phyloP scores from a whole-genome alignment of 345 rosid genomes.

The Rhodomyrtus tomentosa region DNA sequence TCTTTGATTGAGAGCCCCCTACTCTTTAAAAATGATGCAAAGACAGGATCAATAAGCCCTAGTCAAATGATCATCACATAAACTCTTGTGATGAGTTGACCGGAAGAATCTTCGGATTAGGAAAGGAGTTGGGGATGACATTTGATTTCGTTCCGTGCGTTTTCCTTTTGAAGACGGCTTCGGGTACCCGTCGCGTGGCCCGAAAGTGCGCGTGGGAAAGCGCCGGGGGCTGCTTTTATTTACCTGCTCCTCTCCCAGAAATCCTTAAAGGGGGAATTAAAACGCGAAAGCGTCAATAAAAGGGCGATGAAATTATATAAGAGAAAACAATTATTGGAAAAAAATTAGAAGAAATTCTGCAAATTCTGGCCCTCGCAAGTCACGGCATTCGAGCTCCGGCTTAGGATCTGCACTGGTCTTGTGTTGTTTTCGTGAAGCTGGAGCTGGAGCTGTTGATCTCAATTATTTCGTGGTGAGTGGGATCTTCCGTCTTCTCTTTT shows the following conservation, averaged over 20 bases:
- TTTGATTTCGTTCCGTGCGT: background rate
- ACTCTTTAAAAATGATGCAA: background rate
- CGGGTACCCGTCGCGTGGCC: background rate
- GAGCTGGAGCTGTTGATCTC: background rate
- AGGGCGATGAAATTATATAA: background rate
- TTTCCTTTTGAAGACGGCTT: background rate
- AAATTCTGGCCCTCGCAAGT: background rate
- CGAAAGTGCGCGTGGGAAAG: background rate
- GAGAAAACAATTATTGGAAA: background rate
- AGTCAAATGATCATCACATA: background rate
- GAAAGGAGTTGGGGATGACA: background rate
- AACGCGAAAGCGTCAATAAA: background rate
- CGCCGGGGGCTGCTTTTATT: background rate
- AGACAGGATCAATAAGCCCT: background rate
- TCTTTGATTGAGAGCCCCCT: background rate
- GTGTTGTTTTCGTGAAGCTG: background rate
- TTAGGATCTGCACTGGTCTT: background rate
- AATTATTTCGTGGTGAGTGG: background rate
- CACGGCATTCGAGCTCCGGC: background rate
- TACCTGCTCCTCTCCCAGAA: background rate
- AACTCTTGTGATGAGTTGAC: background rate
- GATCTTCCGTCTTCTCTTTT: background rate
- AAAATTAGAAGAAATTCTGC: background rate
- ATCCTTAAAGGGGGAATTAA: background rate
- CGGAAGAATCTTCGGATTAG: background rate